Base-by-base conservation (phyloP, 768 basidiomycete genomes). In the Suillus brevipes region DNA sequence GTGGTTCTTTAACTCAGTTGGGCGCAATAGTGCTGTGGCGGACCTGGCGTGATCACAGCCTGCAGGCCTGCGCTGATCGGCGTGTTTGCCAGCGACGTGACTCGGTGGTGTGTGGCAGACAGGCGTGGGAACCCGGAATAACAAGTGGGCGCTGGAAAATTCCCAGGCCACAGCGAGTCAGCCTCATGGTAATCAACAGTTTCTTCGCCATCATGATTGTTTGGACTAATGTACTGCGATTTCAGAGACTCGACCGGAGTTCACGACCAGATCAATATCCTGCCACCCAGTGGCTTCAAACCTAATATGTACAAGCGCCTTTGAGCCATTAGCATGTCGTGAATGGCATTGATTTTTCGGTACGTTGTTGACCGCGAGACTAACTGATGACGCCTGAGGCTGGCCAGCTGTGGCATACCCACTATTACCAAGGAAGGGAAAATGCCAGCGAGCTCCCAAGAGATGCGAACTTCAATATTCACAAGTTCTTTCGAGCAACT, bases 1-100 rank as follows among this genome's bases (percentile, higher is more conserved):
- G 14, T 31, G n/a, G 18, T 66, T 47, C 63, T 57, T 65, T 73
- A 75, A 73, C 75, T 75, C 67, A 58, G 40, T 25, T 12, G 31
- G 57, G n/a, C 59, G 12, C 25, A 59, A 61, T 9, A 10, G 45
- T 47, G n/a, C 7, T 16, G 34, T 61, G 60, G 60, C 43, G 49
- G 40, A 25, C 36, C 14, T 31, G 13, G 53, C 37, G 49, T 28
- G 37, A 20, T 18, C 34, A 31, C 62, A 50, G 45, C n/a, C 23
- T 50, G 23, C 34, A 37, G 37, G 10, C 10, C 37, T 12, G 36
- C 47, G 47, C 25, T 42, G 28, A 60, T 60, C 5, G 16, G 59
- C 23, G 18, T 18, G 13, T 16, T 23, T 45, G 43, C 43, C 43
- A n/a, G n/a, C 18, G 25, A 60, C 16, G n/a, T 42, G 25, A 60